phyloP scores from a whole-genome alignment of 106 monocot genomes.

The Dendrobium catenatum region DNA sequence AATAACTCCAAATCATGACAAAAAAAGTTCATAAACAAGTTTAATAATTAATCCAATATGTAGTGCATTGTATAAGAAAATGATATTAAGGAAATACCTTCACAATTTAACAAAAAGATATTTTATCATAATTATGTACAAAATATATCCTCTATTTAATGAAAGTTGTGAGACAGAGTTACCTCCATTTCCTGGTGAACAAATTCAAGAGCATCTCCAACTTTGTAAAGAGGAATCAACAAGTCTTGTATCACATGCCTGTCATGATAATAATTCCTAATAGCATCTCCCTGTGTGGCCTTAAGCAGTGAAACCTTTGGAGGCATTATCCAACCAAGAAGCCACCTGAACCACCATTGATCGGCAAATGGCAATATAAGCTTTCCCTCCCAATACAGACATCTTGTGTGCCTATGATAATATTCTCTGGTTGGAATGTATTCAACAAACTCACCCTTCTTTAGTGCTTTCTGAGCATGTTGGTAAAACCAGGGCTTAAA shows the following conservation, averaged over 20 bases:
- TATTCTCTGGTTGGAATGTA: constrained; percentile 38
- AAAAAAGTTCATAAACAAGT: too few species aligned
- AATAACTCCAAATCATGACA: too few species aligned
- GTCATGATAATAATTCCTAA: constrained; percentile 37
- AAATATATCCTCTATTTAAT: not conserved
- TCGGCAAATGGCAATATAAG: constrained; percentile 38
- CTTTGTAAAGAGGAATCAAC: constrained; percentile 31
- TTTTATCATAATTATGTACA: not conserved
- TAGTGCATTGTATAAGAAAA: too few species aligned
- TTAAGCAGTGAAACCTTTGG: constrained; percentile 39
- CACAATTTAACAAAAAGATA: not conserved
- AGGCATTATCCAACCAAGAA: constrained; percentile 34
- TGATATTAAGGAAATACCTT: too few species aligned
- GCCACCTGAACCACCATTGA: constrained; percentile 50
- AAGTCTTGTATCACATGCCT: constrained; percentile 36
- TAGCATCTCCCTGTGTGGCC: constrained; percentile 31
- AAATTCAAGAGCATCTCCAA: constrained; percentile 24
- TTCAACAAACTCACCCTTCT: constrained; percentile 34
- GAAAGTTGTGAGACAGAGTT: not conserved
- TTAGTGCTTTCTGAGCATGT: constrained; percentile 26
- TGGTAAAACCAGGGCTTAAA: constrained; percentile 35
- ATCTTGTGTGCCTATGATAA: constrained; percentile 34
- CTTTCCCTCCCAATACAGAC: constrained; percentile 40
- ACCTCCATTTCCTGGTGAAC: constrained; percentile 32
- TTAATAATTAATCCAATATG: too few species aligned